phyloP scores from a whole-genome alignment of 2,329 filamentous ascomycete genomes.

The Colletotrichum sp. region DNA sequence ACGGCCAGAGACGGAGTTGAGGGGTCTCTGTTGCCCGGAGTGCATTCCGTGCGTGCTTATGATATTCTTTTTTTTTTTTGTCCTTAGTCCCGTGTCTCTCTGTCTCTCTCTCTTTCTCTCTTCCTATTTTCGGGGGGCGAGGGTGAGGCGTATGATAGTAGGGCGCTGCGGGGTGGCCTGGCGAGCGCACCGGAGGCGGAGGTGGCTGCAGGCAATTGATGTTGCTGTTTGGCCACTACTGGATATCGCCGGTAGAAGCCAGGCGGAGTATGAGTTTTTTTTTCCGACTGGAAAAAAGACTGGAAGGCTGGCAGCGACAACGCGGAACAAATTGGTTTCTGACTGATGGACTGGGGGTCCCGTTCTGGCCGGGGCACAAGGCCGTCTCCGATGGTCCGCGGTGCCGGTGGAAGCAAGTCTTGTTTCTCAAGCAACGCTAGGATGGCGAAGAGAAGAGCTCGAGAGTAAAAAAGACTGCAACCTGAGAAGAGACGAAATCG shows the following conservation, averaged over 20 bases:
- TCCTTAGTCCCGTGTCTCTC: not conserved
- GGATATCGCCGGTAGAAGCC: not conserved
- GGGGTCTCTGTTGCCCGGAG: not conserved
- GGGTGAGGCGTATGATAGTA: not conserved
- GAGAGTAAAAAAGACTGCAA: not conserved
- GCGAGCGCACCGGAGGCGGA: not conserved
- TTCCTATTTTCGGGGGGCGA: not conserved
- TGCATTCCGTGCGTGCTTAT: not conserved
- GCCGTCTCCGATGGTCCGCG: slow-evolving; percentile 11
- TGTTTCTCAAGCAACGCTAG: not conserved
- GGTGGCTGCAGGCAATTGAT: not conserved
- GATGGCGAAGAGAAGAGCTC: not conserved
- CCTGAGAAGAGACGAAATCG: not conserved
- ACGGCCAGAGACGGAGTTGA: not conserved
- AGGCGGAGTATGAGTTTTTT: not conserved
- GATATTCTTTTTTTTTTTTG: not conserved
- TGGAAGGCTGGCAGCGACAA: not conserved
- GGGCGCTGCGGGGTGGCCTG: not conserved
- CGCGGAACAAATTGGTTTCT: not conserved
- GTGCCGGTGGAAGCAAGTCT: not conserved
- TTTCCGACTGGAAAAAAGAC: not conserved
- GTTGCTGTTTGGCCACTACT: not conserved
- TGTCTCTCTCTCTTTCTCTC: not conserved
- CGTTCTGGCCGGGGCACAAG: not conserved
- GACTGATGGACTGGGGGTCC: slow-evolving; percentile 1